Conservation (phyloP, 495 filamentous ascomycete species). For the Delitschia confertaspora region DNA sequence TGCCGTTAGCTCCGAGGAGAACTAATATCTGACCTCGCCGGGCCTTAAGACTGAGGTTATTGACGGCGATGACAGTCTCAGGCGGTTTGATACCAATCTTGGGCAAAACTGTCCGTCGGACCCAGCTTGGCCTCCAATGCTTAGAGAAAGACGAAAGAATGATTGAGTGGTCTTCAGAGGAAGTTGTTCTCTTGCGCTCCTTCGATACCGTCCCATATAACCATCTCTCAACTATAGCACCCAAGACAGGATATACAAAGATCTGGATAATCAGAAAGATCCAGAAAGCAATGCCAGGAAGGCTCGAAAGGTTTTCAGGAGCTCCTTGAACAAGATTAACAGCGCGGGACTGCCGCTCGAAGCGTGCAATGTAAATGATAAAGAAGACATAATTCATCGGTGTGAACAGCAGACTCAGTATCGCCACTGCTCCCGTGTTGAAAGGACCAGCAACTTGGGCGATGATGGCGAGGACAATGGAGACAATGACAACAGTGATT, state of each 20-base stretch:
- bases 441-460: slow-evolving; percentile 35
- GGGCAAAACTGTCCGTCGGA: slow-evolving; percentile 38
- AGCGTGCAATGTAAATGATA: slow-evolving; percentile 36
- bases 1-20: slow-evolving; percentile 78
- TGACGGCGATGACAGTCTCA: slow-evolving; percentile 62
- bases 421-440: slow-evolving; percentile 27
- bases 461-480: slow-evolving; percentile 40
- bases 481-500: slow-evolving; percentile 36
- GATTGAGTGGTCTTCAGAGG: slow-evolving; percentile 37
- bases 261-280: slow-evolving; percentile 66
- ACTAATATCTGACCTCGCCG: slow-evolving; percentile 71
- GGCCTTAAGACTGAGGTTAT: slow-evolving; percentile 57
- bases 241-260: slow-evolving; percentile 61
- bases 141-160: slow-evolving; percentile 63
- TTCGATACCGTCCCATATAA: slow-evolving; percentile 67
- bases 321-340: slow-evolving; percentile 30
- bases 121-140: slow-evolving; percentile 57
- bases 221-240: slow-evolving; percentile 57
- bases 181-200: slow-evolving; percentile 43
- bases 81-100: slow-evolving; percentile 46
- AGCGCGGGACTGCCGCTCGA: slow-evolving; percentile 19
- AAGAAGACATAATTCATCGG: slow-evolving; percentile 37
- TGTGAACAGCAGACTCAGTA: slow-evolving; percentile 33
- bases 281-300: slow-evolving; percentile 61
- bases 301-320: slow-evolving; percentile 46